Evolutionary conservation across 2,329 filamentous ascomycete species (phyloP).

Genomic region (Neurospora sp.): DNA sequence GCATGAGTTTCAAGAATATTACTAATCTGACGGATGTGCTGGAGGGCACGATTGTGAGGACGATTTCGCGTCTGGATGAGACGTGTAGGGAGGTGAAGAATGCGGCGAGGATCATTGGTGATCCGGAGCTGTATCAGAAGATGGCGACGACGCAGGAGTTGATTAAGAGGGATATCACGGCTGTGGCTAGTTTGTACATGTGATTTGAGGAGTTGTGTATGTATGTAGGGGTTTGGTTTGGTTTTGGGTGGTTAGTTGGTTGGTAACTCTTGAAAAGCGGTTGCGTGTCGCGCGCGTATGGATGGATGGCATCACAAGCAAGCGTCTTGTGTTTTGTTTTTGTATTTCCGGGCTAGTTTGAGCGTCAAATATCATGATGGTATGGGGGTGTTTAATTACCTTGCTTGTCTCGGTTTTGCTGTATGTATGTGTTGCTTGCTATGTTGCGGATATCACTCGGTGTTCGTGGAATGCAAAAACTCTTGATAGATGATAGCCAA

Average conservation of each 20-base stretch:
- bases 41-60: constrained; percentile 92
- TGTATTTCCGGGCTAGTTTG: background rate
- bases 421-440: background rate
- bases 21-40: constrained; percentile 92
- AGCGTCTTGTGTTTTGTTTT: background rate
- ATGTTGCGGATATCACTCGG: background rate
- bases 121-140: constrained; percentile 86
- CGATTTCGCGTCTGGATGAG: constrained; percentile 89
- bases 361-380: background rate
- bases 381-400: background rate
- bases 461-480: too few species aligned
- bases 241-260: background rate
- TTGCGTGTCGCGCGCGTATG: background rate
- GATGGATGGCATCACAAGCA: background rate
- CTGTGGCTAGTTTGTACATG: constrained; percentile 83
- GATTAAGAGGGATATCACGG: constrained; percentile 93
- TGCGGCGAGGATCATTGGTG: constrained; percentile 87
- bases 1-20: constrained; percentile 98
- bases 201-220: constrained; percentile 24
- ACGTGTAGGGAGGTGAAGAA: constrained; percentile 97
- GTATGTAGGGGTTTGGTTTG: background rate
- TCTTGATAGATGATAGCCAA: too few species aligned
- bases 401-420: background rate
- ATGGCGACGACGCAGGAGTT: constrained; percentile 97
- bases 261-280: background rate